phyloP scores from a whole-genome alignment of 345 rosid genomes.

The Ailanthus altissimus region DNA sequence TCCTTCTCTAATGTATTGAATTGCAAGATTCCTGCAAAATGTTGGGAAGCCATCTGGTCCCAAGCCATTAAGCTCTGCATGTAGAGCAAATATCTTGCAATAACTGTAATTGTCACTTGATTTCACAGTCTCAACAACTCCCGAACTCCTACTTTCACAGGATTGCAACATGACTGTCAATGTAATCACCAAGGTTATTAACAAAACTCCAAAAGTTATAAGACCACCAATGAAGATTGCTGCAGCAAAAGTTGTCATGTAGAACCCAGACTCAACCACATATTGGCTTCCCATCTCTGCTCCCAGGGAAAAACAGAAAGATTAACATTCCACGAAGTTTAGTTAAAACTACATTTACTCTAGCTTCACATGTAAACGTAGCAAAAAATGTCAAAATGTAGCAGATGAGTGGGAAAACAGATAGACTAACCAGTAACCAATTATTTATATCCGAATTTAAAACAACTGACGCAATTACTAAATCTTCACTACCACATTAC shows the following conservation, averaged over 20 bases:
- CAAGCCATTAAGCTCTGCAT: slow-evolving; percentile 63
- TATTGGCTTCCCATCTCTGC: slow-evolving; percentile 62
- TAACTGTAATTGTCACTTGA: slow-evolving; percentile 38
- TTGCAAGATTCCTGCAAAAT: slow-evolving; percentile 51
- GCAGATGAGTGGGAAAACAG: not conserved
- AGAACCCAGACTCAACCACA: slow-evolving; percentile 67
- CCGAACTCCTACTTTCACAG: slow-evolving; percentile 52
- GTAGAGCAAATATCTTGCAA: slow-evolving; percentile 54
- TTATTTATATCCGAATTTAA: not conserved
- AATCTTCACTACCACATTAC: not conserved
- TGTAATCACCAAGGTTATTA: slow-evolving; percentile 58
- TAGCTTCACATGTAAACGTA: not conserved
- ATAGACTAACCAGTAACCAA: not conserved
- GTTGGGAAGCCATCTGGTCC: slow-evolving; percentile 49
- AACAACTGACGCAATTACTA: not conserved
- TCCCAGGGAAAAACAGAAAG: slow-evolving; percentile 3
- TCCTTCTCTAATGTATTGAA: slow-evolving; percentile 45
- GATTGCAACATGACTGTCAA: slow-evolving; percentile 75
- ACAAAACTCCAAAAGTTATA: slow-evolving; percentile 56
- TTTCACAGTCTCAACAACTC: slow-evolving; percentile 44
- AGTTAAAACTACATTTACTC: not conserved
- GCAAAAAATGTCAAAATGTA: not conserved
- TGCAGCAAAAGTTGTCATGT: slow-evolving; percentile 76
- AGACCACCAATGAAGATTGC: slow-evolving; percentile 66
- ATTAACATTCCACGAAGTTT: slow-evolving; percentile 7